A percentile compares a stretch with the other conserved stretches of the same genome.
These are phyloP conservation scores for Auricularia sp. DNA, from an alignment of 768 basidiomycete genomes.

Conservation along the genomic window DNA sequence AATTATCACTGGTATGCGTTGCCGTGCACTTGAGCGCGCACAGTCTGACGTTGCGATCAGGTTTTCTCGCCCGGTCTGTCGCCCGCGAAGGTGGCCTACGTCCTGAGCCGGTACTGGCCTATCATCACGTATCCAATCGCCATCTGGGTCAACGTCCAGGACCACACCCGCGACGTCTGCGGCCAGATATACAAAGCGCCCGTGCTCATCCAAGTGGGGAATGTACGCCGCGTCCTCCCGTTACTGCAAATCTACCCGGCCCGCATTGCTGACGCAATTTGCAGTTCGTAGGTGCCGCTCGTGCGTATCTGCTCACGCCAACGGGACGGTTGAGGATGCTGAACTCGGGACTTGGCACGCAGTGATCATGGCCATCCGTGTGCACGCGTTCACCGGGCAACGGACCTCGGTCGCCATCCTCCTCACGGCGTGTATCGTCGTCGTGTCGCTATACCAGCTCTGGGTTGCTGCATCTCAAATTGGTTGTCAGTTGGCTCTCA, in stretches of 20 bases:
- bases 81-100: background rate
- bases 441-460: background rate
- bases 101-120: background rate
- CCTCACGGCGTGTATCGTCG: background rate
- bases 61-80: background rate
- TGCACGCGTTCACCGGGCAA: background rate
- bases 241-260: background rate
- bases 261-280: background rate
- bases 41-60: background rate
- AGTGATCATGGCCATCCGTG: background rate
- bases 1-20: background rate
- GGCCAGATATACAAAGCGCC: background rate
- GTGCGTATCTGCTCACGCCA: background rate
- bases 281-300: background rate
- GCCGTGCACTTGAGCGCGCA: background rate
- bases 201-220: background rate
- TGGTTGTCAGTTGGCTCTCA: background rate
- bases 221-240: background rate
- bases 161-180: background rate
- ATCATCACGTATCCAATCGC: background rate
- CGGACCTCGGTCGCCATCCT: background rate
- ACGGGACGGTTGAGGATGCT: background rate
- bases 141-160: background rate
- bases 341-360: background rate
- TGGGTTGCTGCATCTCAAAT: background rate